Percentiles rank a stretch among this genome's conserved stretches.
Conservation (phyloP, 2,329 filamentous ascomycete species). For the Uncinocarpus reesii region DNA sequence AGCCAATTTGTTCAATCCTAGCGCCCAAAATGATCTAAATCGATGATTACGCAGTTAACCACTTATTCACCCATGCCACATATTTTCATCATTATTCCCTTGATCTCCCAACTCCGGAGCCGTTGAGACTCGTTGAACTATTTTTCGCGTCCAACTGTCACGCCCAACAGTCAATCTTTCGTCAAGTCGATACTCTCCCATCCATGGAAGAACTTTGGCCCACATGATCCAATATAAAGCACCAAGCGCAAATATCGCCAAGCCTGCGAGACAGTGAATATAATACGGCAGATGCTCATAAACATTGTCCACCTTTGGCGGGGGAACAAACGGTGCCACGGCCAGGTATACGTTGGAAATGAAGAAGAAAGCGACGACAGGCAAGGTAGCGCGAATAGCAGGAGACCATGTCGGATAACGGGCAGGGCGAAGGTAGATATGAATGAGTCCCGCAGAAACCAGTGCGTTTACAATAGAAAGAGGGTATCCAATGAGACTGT, state of each 20-base stretch:
- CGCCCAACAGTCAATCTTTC: constrained; percentile 47
- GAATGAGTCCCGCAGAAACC: constrained; percentile 41
- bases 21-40: no score
- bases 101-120: background rate
- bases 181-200: constrained; percentile 43
- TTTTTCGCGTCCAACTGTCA: constrained; percentile 54
- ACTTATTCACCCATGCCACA: background rate
- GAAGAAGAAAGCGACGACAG: constrained; percentile 44
- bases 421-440: constrained; percentile 36
- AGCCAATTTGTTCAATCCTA: no score
- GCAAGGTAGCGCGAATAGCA: constrained; percentile 41
- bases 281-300: constrained; percentile 46
- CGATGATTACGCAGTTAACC: background rate
- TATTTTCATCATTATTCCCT: constrained; percentile 1
- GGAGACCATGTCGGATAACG: constrained; percentile 40
- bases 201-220: constrained; percentile 40
- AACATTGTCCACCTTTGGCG: constrained; percentile 39
- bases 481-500: constrained; percentile 28
- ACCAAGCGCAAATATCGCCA: constrained; percentile 41
- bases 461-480: constrained; percentile 43
- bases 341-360: constrained; percentile 45
- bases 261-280: constrained; percentile 44
- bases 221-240: constrained; percentile 45
- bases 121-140: constrained; percentile 41
- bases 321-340: constrained; percentile 44